Evolutionary conservation across 2,329 filamentous ascomycete genomes (phyloP), one percentile per base, ranked within the genome.

Genomic region (Arthroderma sp.): DNA sequence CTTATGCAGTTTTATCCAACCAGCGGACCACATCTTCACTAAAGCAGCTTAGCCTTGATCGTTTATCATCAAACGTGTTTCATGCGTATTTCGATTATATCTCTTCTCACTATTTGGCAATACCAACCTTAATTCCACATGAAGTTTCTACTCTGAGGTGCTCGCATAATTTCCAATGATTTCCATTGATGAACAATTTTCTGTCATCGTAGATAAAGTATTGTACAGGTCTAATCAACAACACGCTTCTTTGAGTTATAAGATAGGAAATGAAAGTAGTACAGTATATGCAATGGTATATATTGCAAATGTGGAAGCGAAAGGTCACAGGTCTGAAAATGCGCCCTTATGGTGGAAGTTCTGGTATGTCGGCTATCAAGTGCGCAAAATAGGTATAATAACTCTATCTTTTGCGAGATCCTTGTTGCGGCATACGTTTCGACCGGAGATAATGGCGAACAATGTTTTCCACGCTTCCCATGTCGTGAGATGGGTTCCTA

Each of bases 401-500:
- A 11, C 41, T 15, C 17, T 47, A 47, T 25, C 41, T 9, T 15
- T n/a, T 47, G 41, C 41, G 41, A 23, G 41, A 47, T 15, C 41
- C 23, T 21, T 47, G 41, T 19, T 52, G 69, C 68, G 71, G 74
- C 58, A 73, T 51, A 72, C 51, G 51, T 66, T 78, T 78, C 66
- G 78, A 72, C 67, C 78, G 76, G 66, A 81, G 71, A 68, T 85
- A 90, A 63, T 81, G 79, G 65, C 79, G 75, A 58, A 95, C 88
- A 66, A 91, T 78, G 63, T 86, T 83, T 71, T 94, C 87, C 62
- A 95, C 87, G 66, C 82, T 88, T 61, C 90, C 87, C 74, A 89
- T 82, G 73, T 95, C 90, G 73, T 95, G 90, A 74, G 85, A 86
- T 59, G 87, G 83, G 77, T 91, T 78, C 69, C 77, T 77, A 56